Conservation (phyloP, 2,329 filamentous ascomycete genomes). For the Nothopassalora personata region DNA sequence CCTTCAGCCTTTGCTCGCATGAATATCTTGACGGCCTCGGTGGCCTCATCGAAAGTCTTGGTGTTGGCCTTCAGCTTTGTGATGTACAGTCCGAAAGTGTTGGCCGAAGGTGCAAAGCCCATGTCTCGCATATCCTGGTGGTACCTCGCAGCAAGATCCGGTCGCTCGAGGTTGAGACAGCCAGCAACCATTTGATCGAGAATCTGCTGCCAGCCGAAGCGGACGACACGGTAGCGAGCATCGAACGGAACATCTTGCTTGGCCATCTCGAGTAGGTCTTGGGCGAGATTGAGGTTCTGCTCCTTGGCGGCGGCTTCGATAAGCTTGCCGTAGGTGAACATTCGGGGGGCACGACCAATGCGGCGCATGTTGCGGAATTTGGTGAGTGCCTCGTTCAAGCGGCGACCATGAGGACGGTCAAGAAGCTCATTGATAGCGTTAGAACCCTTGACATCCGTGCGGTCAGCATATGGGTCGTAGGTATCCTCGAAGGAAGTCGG, state of each 20-base stretch:
- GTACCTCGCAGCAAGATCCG: slow-evolving; percentile 73
- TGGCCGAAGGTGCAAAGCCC: slow-evolving; percentile 86
- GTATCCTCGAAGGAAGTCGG: slow-evolving; percentile 66
- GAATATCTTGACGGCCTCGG: slow-evolving; percentile 96
- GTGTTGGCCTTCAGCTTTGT: slow-evolving; percentile 97
- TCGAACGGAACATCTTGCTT: slow-evolving; percentile 81
- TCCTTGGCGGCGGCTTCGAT: slow-evolving; percentile 87
- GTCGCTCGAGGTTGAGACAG: slow-evolving; percentile 76
- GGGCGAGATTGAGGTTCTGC: slow-evolving; percentile 72
- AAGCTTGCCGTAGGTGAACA: slow-evolving; percentile 94
- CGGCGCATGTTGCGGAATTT: slow-evolving; percentile 92
- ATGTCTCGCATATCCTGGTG: slow-evolving; percentile 89
- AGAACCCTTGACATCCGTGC: slow-evolving; percentile 89
- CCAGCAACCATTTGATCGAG: slow-evolving; percentile 95
- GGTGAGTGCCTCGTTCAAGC: slow-evolving; percentile 69
- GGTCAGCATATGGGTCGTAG: slow-evolving; percentile 85
- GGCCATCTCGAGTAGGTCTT: slow-evolving; percentile 85
- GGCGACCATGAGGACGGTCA: slow-evolving; percentile 68
- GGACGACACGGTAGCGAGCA: slow-evolving; percentile 76
- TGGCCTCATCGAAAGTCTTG: slow-evolving; percentile 96
- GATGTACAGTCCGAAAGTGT: slow-evolving; percentile 97
- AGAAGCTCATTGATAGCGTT: slow-evolving; percentile 84
- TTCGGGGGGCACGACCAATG: slow-evolving; percentile 82
- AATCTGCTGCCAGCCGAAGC: slow-evolving; percentile 94
- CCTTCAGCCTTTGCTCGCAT: slow-evolving; percentile 87